Base-by-base conservation (phyloP, 2,329 filamentous ascomycete genomes). In the Penicillium sp. region DNA sequence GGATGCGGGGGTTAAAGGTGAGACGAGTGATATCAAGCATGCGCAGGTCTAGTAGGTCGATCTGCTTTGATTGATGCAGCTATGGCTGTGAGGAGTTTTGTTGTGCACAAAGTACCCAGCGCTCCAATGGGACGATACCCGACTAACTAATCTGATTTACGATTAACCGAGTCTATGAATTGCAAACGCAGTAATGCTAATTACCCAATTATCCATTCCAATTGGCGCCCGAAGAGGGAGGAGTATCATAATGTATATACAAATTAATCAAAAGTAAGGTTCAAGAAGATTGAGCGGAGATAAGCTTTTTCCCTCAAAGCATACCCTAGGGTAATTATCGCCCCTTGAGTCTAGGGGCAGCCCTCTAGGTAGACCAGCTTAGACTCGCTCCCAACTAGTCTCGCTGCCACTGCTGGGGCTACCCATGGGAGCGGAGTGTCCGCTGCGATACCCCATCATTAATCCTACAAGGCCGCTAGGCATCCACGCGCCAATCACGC, bases 401-500 rank as follows among this genome's bases (percentile, higher is more conserved):
- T 74, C 71, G 51, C 71, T 74, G 52, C 67, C 67, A 36, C 64
- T 66, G 26, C 70, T 73, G 37, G 60, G 54, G 31, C 66, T 66
- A 21, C 67, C 67, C 23, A 46, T 31, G 6, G 45, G 54, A n/a
- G 49, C 50, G 1, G 47, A 24, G 54, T 63, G 59, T 39, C 67
- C 65, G 50, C 63, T 63, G 56, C 87, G 80, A 54, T 92, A 83
- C 10, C 92, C 92, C 84, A 97, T 88, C 89, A 97, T 96, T 89
- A 91, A 94, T 1, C 87, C 87, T n/a, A 97, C 88, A 14, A 97
- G 71, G 2, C 86, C 82, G 18, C 84, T 81, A 1, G 94, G 93
- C 21, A 89, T 82, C 84, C 88, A 93, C 34, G 84, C 83, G 5
- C 92, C 94, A 7, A 97, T 88, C 26, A 97, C 81, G 34, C 90